Evolutionary conservation across 1,284 basidiomycete genomes (phyloP), one percentile per base, ranked within the genome.

Genomic region (Cryptococcus sp.): DNA sequence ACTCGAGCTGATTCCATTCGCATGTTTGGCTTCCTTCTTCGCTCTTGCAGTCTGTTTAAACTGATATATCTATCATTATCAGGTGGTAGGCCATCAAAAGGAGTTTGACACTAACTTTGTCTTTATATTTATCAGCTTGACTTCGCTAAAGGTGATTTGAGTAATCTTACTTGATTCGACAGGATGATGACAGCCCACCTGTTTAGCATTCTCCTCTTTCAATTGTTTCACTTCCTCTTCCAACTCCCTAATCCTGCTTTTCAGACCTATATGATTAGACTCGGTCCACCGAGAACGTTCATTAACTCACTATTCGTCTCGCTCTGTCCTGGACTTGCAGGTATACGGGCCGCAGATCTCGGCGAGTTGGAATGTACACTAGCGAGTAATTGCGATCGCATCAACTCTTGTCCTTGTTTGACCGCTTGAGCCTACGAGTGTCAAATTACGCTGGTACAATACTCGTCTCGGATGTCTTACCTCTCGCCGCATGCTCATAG

Each of bases 21-120:
- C 38, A n/a, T n/a, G 10, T 36, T 87, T 90, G 11, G 86, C 87
- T 68, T 89, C 87, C 72, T 89, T 89, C 79, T 92, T 92, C 56
- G 86, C 84, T 70, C 86, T 87, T 13, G 89, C 87, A 33, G 86
- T 87, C 62, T 88, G 85, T 71, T 93, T 93, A 59, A 94, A 79
- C 71, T 89, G 90, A 66, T 90, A 88, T 86, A 90, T 92, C 56
- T 88, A 32, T 15, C n/a, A 23, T 50, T 37, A 36, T 14, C 43
- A 35, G 5, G 32, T 30, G 14, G 2, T 4, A 4, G 38, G 6
- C 31, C 38, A 33, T 43, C n/a, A 23, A 10, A 46, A 46, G 41
- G 30, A 10, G 15, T n/a, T 37, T 45, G 41, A 34, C 44, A 45
- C 68, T 63, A 49, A 74, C 73, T 58, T 65, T 66, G 35, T 72